These are phyloP conservation scores for Massarina eburnea DNA, from an alignment of 2,329 filamentous ascomycete genomes.

Conservation along the genomic window DNA sequence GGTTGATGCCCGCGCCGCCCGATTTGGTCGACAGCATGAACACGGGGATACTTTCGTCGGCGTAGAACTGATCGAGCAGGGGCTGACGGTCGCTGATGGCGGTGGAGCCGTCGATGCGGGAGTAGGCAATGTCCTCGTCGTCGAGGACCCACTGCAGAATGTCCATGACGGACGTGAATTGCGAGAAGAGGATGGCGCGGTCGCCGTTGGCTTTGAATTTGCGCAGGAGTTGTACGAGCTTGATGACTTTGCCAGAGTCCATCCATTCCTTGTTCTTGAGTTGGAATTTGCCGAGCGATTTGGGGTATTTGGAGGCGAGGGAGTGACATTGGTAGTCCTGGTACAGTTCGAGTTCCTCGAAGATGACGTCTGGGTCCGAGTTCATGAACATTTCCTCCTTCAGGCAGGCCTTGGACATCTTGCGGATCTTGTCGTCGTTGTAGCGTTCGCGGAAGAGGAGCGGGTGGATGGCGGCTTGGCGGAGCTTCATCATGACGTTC, in stretches of 20 bases:
- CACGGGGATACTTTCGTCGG: constrained; percentile 74
- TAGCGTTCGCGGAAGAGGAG: constrained; percentile 84
- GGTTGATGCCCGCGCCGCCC: constrained; percentile 94
- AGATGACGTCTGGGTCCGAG: constrained; percentile 55
- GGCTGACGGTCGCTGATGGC: constrained; percentile 81
- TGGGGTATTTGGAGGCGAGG: constrained; percentile 56
- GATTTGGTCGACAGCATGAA: constrained; percentile 93
- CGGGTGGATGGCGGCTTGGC: constrained; percentile 89
- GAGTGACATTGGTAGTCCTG: constrained; percentile 65
- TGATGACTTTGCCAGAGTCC: constrained; percentile 81
- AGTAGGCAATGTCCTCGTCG: constrained; percentile 71
- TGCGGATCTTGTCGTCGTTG: constrained; percentile 69
- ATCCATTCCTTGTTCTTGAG: constrained; percentile 66
- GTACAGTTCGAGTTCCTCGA: constrained; percentile 56
- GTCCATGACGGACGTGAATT: constrained; percentile 89
- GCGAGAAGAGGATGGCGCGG: constrained; percentile 85
- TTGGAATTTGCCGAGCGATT: constrained; percentile 57
- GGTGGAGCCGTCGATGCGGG: constrained; percentile 83
- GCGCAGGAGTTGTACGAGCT: constrained; percentile 72
- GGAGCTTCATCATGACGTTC: constrained; percentile 77
- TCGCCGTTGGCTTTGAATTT: constrained; percentile 79
- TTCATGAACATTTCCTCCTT: constrained; percentile 62
- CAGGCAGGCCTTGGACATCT: constrained; percentile 77
- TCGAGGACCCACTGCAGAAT: constrained; percentile 83
- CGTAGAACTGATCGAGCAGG: constrained; percentile 84